These are phyloP conservation scores for Suillus luteus DNA, from an alignment of 768 basidiomycete species.

Conservation along the genomic window DNA sequence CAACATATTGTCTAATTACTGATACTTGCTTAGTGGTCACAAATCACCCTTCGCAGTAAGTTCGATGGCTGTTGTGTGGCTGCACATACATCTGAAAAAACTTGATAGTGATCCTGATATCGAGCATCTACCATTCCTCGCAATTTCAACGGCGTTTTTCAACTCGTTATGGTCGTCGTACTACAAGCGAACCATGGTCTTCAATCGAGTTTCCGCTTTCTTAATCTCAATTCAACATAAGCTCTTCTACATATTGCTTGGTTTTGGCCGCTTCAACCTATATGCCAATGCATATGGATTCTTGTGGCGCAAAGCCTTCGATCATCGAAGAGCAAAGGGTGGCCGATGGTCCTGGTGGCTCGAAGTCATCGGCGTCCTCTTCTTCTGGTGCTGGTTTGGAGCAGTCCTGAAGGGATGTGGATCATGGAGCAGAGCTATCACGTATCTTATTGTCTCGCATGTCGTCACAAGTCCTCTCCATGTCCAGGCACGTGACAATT, in stretches of 20 bases:
- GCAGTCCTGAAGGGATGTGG: slow-evolving; percentile 70
- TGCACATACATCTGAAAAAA: not conserved
- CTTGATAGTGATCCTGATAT: slow-evolving; percentile 75
- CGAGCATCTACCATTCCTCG: slow-evolving; percentile 91
- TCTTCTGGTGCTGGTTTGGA: slow-evolving; percentile 91
- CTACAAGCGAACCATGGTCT: slow-evolving; percentile 83
- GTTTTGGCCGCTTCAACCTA: slow-evolving; percentile 92
- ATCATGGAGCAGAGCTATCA: slow-evolving; percentile 65
- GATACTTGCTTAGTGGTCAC: slow-evolving; percentile 68
- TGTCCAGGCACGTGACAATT: slow-evolving; percentile 68
- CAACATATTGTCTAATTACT: slow-evolving; percentile 13
- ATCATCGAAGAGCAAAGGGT: slow-evolving; percentile 63
- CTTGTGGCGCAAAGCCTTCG: slow-evolving; percentile 65
- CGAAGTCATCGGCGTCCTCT: slow-evolving; percentile 73
- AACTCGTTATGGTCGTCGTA: slow-evolving; percentile 89
- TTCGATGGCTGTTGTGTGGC: slow-evolving; percentile 12
- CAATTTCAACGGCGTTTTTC: slow-evolving; percentile 88
- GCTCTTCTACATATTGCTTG: slow-evolving; percentile 89
- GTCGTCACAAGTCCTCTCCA: slow-evolving; percentile 88
- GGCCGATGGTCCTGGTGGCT: slow-evolving; percentile 77
- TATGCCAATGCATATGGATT: slow-evolving; percentile 85
- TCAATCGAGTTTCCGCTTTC: slow-evolving; percentile 67
- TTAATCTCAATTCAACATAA: slow-evolving; percentile 84
- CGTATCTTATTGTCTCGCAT: slow-evolving; percentile 84
- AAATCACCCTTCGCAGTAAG: slow-evolving; percentile 95